Base-by-base conservation (phyloP, 2,329 filamentous ascomycete genomes). In the Pseudovirgaria hyperparasitica region DNA sequence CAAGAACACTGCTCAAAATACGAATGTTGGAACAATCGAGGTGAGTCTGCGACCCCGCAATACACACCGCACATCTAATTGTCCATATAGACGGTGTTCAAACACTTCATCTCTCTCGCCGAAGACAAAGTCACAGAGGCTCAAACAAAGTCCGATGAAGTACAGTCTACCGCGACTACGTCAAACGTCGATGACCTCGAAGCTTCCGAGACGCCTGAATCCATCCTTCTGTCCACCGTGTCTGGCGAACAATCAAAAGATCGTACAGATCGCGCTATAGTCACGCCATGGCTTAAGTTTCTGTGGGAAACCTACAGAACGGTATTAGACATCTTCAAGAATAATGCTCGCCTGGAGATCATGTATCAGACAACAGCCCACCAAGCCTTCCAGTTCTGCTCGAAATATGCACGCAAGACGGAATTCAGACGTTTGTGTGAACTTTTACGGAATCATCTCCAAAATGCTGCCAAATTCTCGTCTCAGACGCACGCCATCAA, bases 401-500 rank as follows among this genome's bases (percentile, higher is more conserved):
- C 90, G 50, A 92, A 93, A 63, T 96, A 96, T 61, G 82, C 85
- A 43, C 78, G 90, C 54, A 98, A 98, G 77, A 98, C 90, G 41
- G 90, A 98, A 64, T 98, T 98, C 70, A 82, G 90, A 57, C 79
- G 90, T 50, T 82, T 98, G 28, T 98, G 90, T 63, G 90, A 98
- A 67, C 74, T 98, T 38, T 78, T 98, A 37, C 82, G 90, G 46
- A 98, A 98, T 65, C 90, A 98, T 65, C 79, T 98, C 38, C 87
- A 94, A 65, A 98, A 92, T 54, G 90, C 90, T 28, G 87, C 90
- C 66, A 98, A 98, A 63, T 98, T 96, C 64, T 93, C 87, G 23
- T 76, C 85, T 38, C 90, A 96, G 71, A 94, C 96, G 82, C 87
- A 96, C 55, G 90, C 90, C 45, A 98, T 98, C 66, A 98, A 98